Conservation (phyloP, 1,284 basidiomycete genomes). For the Cryptococcus depauperatus region DNA sequence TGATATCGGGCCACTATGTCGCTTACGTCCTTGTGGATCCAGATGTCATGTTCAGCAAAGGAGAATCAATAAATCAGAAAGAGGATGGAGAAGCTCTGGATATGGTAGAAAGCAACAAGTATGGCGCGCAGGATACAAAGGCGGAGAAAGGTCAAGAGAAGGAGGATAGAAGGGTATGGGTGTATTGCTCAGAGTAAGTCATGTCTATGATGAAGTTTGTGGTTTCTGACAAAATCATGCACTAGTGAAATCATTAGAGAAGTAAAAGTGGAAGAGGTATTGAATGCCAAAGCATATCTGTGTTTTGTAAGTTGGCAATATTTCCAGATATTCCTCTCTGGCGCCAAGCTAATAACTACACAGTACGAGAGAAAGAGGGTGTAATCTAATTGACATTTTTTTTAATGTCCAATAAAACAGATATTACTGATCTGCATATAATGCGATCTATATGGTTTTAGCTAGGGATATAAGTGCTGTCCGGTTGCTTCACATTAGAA, state of each 20-base stretch:
- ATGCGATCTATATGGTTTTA: too few species aligned
- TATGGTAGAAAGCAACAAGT: background rate
- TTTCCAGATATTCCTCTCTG: background rate
- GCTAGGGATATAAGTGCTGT: too few species aligned
- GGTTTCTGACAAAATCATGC: background rate
- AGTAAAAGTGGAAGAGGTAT: conserved; percentile 74
- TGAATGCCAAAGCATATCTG: conserved; percentile 82
- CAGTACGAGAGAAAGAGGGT: background rate
- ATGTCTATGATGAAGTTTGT: background rate
- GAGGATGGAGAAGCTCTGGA: background rate
- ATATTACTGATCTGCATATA: too few species aligned
- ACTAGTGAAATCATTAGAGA: conserved; percentile 60
- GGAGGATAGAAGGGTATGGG: conserved; percentile 62
- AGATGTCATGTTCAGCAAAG: conserved; percentile 25
- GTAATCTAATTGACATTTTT: background rate
- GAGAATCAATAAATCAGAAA: background rate
- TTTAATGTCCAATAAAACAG: too few species aligned
- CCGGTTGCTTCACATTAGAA: too few species aligned
- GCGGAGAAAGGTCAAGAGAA: conserved; percentile 12
- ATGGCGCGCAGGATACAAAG: background rate
- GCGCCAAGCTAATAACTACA: background rate
- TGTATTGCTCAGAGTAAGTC: conserved; percentile 62
- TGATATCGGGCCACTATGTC: conserved; percentile 82
- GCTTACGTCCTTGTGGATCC: conserved; percentile 52
- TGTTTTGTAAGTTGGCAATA: conserved; percentile 37